phyloP scores from a whole-genome alignment of 1,284 basidiomycete genomes.

The Quambalaria eucalypti region DNA sequence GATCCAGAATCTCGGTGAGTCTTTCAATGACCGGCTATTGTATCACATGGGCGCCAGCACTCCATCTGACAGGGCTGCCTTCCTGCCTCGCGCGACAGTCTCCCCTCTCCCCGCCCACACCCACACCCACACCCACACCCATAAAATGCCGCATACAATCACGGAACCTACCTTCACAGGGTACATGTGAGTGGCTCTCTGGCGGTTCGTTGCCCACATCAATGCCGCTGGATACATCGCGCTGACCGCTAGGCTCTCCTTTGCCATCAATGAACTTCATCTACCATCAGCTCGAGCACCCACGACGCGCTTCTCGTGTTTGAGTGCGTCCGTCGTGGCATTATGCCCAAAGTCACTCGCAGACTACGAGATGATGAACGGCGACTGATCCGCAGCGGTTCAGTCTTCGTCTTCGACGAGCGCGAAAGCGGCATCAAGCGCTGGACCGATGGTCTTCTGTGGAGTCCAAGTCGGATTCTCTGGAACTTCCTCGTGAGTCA shows the following conservation, averaged over 20 bases:
- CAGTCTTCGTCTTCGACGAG: conserved; percentile 95
- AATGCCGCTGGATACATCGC: no score
- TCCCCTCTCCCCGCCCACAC: no score
- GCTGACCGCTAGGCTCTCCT: not conserved
- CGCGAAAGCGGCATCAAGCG: conserved; percentile 94
- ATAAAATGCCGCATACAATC: not conserved
- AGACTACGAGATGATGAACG: conserved; percentile 79
- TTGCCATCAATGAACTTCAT: not conserved
- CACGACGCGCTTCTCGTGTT: conserved; percentile 90
- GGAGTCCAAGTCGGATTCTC: conserved; percentile 78
- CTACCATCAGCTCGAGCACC: conserved; percentile 68
- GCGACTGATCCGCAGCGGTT: conserved; percentile 83
- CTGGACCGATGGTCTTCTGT: conserved; percentile 94
- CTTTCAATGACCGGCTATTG: no score
- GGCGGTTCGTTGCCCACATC: no score
- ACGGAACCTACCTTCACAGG: conserved; percentile 10
- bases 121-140: not conserved
- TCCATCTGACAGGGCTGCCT: no score
- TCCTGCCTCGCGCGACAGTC: no score
- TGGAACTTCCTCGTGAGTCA: conserved; percentile 81
- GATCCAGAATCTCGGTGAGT: no score
- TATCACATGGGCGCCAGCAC: no score
- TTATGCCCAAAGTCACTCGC: conserved; percentile 86
- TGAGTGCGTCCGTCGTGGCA: conserved; percentile 78
- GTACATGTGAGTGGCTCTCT: conserved; percentile 10